phyloP scores from a whole-genome alignment of 208 protist species.

The Acanthamoeba triangularis region DNA sequence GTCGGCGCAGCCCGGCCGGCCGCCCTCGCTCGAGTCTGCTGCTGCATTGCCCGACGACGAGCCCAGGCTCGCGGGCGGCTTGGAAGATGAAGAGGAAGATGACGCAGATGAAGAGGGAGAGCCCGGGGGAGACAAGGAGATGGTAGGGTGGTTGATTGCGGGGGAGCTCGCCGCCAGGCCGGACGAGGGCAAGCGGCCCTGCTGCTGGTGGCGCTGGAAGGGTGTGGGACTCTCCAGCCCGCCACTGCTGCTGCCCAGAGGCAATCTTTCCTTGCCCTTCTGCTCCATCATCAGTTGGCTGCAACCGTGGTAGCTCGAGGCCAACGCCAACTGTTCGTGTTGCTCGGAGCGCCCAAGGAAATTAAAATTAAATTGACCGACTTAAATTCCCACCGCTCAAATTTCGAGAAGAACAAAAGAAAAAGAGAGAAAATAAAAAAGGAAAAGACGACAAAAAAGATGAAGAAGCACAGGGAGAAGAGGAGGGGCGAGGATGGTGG shows the following conservation, averaged over 20 bases:
- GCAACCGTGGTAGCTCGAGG: background rate
- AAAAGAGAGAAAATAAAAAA: background rate
- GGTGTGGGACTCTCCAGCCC: background rate
- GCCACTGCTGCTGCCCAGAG: background rate
- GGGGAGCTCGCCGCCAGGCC: background rate
- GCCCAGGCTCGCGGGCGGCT: background rate
- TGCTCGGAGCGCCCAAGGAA: background rate
- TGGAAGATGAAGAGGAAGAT: background rate
- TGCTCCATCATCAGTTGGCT: background rate
- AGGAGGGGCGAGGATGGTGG: background rate
- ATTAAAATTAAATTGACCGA: background rate
- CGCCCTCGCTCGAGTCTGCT: background rate
- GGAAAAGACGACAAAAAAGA: background rate
- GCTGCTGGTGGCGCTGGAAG: background rate
- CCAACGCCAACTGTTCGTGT: background rate
- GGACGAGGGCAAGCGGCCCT: background rate
- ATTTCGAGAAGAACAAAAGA: background rate
- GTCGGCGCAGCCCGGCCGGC: background rate
- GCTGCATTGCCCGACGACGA: background rate
- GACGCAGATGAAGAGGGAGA: background rate
- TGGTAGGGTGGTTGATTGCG: too few relatives aligned
- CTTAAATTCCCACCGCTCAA: background rate
- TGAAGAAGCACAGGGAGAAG: background rate
- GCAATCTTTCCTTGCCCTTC: constrained; percentile 27
- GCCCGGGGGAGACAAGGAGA: too few relatives aligned